Percentiles rank a stretch among this genome's conserved stretches.
Conservation (phyloP, 768 basidiomycete genomes). For the Lactarius evosmus region DNA sequence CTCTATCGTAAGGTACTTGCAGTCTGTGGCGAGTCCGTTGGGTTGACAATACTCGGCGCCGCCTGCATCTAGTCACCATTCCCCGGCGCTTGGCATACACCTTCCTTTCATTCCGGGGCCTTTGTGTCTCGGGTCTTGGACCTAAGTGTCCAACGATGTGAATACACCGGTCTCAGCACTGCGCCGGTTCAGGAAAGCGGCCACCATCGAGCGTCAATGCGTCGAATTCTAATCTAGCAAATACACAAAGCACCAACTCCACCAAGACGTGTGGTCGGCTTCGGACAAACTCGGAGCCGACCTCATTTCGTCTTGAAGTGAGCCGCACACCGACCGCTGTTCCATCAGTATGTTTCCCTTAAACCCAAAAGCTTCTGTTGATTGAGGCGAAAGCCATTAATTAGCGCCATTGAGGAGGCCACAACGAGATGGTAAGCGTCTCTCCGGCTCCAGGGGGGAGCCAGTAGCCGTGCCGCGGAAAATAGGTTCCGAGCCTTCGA, state of each 20-base stretch:
- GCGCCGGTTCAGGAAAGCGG: constrained; percentile 7
- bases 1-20: background rate
- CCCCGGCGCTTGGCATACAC: background rate
- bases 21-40: background rate
- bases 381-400: background rate
- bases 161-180: constrained; percentile 15
- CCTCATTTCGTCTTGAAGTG: background rate
- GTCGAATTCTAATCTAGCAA: background rate
- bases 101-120: constrained; percentile 20
- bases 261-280: constrained; percentile 1
- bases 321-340: background rate
- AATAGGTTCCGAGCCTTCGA: background rate
- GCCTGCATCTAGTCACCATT: background rate
- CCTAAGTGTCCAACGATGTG: background rate
- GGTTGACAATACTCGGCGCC: background rate
- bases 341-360: background rate
- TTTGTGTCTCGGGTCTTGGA: constrained; percentile 1
- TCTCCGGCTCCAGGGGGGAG: background rate
- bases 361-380: background rate
- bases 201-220: background rate
- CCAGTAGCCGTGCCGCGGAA: constrained; percentile 1
- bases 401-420: constrained; percentile 3
- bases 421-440: background rate
- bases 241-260: background rate
- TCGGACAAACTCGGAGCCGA: background rate